Evolutionary conservation across 2,329 filamentous ascomycete genomes (phyloP).

Genomic region (Stagonosporopsis rhizophila): DNA sequence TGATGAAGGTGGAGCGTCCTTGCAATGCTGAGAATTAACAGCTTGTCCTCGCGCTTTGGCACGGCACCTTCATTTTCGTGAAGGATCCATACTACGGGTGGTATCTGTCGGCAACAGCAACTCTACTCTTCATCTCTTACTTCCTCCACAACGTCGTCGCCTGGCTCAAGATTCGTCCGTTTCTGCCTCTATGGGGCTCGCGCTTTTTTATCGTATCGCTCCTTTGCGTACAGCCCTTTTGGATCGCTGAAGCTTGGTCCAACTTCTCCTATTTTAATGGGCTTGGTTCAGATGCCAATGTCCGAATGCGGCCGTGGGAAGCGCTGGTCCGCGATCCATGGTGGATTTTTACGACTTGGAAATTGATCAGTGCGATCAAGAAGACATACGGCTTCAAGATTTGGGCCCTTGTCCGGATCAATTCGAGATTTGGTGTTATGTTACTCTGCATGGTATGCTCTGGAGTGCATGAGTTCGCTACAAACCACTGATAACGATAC

Average conservation of each 20-base stretch:
- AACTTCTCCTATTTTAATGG: constrained; percentile 48
- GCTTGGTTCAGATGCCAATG: constrained; percentile 39
- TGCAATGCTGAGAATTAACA: constrained; percentile 20
- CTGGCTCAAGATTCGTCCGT: constrained; percentile 47
- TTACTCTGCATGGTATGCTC: constrained; percentile 40
- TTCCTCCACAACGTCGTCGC: constrained; percentile 46
- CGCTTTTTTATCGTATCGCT: constrained; percentile 43
- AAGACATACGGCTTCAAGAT: constrained; percentile 44
- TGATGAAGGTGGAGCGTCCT: neutral
- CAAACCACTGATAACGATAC: neutral
- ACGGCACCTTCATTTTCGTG: constrained; percentile 47
- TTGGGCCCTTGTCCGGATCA: constrained; percentile 35
- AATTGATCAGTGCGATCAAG: constrained; percentile 40
- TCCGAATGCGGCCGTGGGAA: constrained; percentile 42
- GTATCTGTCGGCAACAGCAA: constrained; percentile 45
- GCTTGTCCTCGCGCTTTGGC: constrained; percentile 48
- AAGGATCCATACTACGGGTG: constrained; percentile 43
- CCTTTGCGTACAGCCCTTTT: constrained; percentile 44
- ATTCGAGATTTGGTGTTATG: constrained; percentile 44
- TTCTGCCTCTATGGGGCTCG: constrained; percentile 45
- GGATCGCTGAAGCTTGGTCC: constrained; percentile 46
- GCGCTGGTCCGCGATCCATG: constrained; percentile 44
- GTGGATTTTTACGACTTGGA: constrained; percentile 49
- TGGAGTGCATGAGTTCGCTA: too few species aligned
- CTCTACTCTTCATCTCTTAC: constrained; percentile 46